Conservation (phyloP, 371 early-diverging fungal genomes). For the Neoconidiobolus thromboides region DNA sequence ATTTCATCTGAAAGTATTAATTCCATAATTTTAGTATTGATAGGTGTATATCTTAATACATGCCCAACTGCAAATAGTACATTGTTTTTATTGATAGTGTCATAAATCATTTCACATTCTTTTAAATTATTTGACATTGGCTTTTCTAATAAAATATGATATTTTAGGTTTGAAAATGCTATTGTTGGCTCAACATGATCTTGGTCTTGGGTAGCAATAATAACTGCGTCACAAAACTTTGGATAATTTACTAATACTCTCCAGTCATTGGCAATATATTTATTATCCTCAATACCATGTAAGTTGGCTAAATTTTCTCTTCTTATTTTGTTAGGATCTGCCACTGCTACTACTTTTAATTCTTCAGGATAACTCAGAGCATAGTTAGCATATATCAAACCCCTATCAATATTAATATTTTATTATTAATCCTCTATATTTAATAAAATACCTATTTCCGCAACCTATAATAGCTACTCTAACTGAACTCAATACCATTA, state of each 20-base stretch:
- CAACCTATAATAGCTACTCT: background rate
- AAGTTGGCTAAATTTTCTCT: constrained; percentile 8
- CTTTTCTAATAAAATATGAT: constrained; percentile 32
- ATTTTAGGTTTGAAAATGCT: constrained; percentile 19
- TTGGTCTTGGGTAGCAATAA: constrained; percentile 13
- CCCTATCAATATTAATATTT: constrained; percentile 6
- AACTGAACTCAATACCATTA: too few species aligned
- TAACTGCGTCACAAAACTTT: constrained; percentile 9
- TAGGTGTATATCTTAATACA: constrained; percentile 26
- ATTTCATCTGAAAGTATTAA: constrained; percentile 20
- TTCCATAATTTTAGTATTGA: constrained; percentile 22
- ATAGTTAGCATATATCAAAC: constrained; percentile 10
- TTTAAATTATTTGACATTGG: constrained; percentile 24
- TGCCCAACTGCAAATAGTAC: constrained; percentile 20
- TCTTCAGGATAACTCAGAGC: constrained; percentile 8
- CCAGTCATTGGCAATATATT: constrained; percentile 5
- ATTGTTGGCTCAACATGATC: constrained; percentile 12
- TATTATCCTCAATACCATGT: constrained; percentile 5
- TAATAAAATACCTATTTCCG: background rate
- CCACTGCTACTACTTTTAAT: constrained; percentile 14
- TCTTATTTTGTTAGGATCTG: constrained; percentile 11
- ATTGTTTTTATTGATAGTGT: constrained; percentile 14
- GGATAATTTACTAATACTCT: constrained; percentile 7
- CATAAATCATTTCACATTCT: constrained; percentile 21
- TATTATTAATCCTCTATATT: too few species aligned